These are phyloP conservation scores for Lithohypha guttulata DNA, from an alignment of 2,329 filamentous ascomycete species.

Conservation along the genomic window DNA sequence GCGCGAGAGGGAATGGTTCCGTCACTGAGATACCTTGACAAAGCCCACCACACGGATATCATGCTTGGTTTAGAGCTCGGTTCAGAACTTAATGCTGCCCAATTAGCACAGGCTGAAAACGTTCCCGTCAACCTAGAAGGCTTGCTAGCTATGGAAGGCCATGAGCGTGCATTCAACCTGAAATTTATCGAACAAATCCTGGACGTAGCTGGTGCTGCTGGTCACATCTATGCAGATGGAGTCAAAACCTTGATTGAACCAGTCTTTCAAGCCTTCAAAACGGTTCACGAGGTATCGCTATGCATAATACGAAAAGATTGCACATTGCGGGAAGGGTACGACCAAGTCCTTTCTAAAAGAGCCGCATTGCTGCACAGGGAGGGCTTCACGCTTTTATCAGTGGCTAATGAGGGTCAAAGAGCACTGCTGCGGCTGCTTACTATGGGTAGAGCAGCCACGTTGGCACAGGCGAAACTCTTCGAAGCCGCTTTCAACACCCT, in stretches of 20 bases:
- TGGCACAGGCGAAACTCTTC: constrained; percentile 26
- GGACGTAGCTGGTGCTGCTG: constrained; percentile 30
- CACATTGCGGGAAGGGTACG: constrained; percentile 25
- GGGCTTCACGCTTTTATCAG: constrained; percentile 24
- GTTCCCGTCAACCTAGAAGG: constrained; percentile 25
- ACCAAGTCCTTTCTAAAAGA: constrained; percentile 26
- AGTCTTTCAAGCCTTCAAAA: constrained; percentile 26
- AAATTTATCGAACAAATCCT: constrained; percentile 31
- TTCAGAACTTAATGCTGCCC: constrained; percentile 29
- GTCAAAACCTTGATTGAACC: constrained; percentile 27
- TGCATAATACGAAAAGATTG: constrained; percentile 22
- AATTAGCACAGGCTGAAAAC: constrained; percentile 32
- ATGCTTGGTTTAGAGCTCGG: constrained; percentile 28
- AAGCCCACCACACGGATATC: constrained; percentile 20
- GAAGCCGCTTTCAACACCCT: constrained; percentile 23
- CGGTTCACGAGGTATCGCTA: constrained; percentile 24
- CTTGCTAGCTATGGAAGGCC: constrained; percentile 21
- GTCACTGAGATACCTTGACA: constrained; percentile 23
- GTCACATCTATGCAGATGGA: constrained; percentile 27
- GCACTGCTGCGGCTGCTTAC: constrained; percentile 29
- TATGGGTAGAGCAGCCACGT: constrained; percentile 27
- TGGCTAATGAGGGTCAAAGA: constrained; percentile 22
- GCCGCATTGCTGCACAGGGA: constrained; percentile 22
- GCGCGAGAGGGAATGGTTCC: constrained; percentile 23
- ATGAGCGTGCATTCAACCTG: constrained; percentile 25